These are phyloP conservation scores for Pichia sp. DNA, from an alignment of 1,139 yeast genomes.

Conservation along the genomic window DNA sequence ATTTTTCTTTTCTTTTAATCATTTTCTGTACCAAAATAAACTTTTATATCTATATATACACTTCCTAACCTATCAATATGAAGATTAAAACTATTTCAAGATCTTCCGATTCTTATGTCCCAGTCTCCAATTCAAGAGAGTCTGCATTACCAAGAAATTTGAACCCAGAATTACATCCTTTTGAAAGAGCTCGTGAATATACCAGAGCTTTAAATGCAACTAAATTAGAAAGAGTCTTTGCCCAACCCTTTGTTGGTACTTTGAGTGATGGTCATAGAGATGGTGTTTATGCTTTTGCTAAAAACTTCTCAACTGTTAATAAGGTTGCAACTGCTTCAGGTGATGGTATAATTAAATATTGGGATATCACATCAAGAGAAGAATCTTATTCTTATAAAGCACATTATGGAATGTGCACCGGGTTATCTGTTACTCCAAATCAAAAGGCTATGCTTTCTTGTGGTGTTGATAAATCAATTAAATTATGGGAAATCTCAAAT, in stretches of 20 bases:
- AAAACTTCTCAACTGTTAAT: conserved; percentile 62
- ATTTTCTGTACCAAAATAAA: too few relatives aligned
- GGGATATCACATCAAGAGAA: conserved; percentile 75
- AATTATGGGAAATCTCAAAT: conserved; percentile 65
- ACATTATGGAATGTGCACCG: conserved; percentile 86
- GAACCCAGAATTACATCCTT: conserved; percentile 93
- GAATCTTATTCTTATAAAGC: conserved; percentile 78
- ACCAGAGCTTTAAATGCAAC: conserved; percentile 93
- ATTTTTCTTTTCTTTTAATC: not conserved
- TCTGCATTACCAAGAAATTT: conserved; percentile 82
- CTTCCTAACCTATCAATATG: conserved; percentile 33
- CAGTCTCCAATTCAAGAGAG: conserved; percentile 85
- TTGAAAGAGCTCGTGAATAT: conserved; percentile 94
- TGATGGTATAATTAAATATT: conserved; percentile 89
- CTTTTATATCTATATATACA: too few relatives aligned
- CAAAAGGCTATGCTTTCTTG: conserved; percentile 63
- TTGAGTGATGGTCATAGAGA: conserved; percentile 93
- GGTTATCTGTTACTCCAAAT: conserved; percentile 71
- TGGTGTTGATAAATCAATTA: conserved; percentile 85
- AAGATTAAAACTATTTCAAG: conserved; percentile 87
- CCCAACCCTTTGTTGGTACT: conserved; percentile 94
- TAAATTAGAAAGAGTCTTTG: conserved; percentile 92
- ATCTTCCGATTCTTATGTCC: conserved; percentile 85
- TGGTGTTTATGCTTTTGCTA: conserved; percentile 88
- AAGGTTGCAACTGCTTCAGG: conserved; percentile 89